These are phyloP conservation scores for Chenopodium berlandieri DNA, from an alignment of 148 eudicot species.

Conservation along the genomic window DNA sequence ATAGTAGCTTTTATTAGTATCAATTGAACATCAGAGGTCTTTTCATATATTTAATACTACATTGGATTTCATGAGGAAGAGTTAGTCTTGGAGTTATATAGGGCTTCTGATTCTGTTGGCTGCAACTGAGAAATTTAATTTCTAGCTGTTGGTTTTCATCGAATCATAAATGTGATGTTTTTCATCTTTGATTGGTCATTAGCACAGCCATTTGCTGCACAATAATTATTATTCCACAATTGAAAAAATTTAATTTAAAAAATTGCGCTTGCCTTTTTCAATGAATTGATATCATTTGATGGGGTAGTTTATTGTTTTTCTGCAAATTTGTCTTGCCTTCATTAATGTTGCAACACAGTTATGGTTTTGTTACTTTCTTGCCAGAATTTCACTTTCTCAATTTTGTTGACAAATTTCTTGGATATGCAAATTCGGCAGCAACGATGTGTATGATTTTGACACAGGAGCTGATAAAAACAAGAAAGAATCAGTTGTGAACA, in stretches of 20 bases:
- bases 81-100: background rate
- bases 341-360: background rate
- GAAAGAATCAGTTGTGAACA: conserved; percentile 93
- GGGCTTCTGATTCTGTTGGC: background rate
- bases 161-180: background rate
- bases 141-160: background rate
- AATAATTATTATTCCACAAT: background rate
- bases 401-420: conserved; percentile 22
- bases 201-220: background rate
- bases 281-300: background rate
- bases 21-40: background rate
- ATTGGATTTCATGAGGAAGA: background rate
- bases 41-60: background rate
- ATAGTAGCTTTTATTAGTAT: background rate
- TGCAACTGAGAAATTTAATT: background rate
- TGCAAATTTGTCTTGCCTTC: background rate
- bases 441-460: conserved; percentile 98
- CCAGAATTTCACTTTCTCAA: conserved; percentile 6
- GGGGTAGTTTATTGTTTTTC: background rate
- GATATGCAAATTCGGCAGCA: conserved; percentile 60
- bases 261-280: background rate
- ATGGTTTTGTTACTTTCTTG: background rate
- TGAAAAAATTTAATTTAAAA: no score
- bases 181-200: background rate
- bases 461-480: conserved; percentile 96